Percentiles rank a stretch among this genome's conserved stretches.
Conservation (phyloP, 1,284 basidiomycete genomes). For the Trametes hirsuta region DNA sequence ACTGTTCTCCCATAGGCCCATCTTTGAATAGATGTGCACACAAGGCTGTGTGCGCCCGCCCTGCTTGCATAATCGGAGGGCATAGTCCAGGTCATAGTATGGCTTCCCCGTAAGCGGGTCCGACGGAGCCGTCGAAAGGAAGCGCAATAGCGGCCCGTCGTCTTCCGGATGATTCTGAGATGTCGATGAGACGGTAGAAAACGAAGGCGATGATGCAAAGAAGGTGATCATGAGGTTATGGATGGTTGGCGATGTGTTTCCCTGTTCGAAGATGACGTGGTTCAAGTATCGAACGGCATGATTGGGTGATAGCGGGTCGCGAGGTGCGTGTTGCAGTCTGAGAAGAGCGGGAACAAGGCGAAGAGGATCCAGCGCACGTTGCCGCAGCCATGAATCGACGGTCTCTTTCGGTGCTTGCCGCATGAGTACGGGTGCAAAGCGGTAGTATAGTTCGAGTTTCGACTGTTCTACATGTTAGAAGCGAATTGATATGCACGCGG, state of each 20-base stretch:
- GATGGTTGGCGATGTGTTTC: conserved; percentile 83
- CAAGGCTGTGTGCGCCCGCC: conserved; percentile 86
- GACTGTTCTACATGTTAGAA: conserved; percentile 45
- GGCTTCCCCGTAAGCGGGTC: conserved; percentile 86
- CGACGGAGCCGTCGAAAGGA: conserved; percentile 83
- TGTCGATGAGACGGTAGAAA: conserved; percentile 33
- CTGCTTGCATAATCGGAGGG: conserved; percentile 88
- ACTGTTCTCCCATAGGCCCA: conserved; percentile 96
- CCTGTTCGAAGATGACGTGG: conserved; percentile 80
- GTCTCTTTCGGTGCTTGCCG: conserved; percentile 86
- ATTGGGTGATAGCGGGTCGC: conserved; percentile 73
- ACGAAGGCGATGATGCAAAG: conserved; percentile 58
- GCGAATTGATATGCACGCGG: not conserved
- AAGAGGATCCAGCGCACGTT: conserved; percentile 77
- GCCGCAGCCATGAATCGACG: conserved; percentile 91
- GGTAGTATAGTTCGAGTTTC: conserved; percentile 90
- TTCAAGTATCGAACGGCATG: conserved; percentile 90
- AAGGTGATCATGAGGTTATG: conserved; percentile 96
- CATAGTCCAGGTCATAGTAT: conserved; percentile 97
- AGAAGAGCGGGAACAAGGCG: conserved; percentile 91
- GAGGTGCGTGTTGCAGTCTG: conserved; percentile 73
- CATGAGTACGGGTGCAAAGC: conserved; percentile 88
- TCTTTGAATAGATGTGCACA: conserved; percentile 96
- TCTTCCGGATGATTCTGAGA: conserved; percentile 53
- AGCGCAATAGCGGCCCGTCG: conserved; percentile 83